phyloP scores from a whole-genome alignment of 768 basidiomycete species.

The Podaxis mareebaensis region DNA sequence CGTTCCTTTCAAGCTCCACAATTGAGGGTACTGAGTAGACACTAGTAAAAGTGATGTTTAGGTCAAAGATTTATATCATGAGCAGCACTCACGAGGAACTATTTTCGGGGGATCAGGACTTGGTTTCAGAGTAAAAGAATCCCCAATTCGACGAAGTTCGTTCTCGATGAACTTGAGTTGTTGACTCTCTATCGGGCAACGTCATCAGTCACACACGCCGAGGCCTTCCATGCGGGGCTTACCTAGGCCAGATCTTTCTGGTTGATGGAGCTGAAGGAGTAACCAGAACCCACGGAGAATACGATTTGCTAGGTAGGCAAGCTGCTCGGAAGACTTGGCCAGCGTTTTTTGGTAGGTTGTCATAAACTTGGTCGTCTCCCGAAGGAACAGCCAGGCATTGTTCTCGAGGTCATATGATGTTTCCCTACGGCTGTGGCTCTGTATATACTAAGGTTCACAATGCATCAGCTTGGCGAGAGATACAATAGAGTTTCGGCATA shows the following conservation, averaged over 20 bases:
- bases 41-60: background rate
- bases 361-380: background rate
- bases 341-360: background rate
- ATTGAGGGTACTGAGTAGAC: background rate
- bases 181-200: background rate
- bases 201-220: background rate
- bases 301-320: background rate
- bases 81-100: background rate
- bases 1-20: background rate
- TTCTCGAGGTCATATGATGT: constrained; percentile 3
- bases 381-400: constrained; percentile 1
- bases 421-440: background rate
- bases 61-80: too few relatives aligned
- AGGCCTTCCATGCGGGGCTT: background rate
- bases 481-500: background rate
- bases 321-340: background rate
- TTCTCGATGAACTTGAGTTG: background rate
- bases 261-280: constrained; percentile 2
- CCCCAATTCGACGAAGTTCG: background rate
- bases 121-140: background rate
- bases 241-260: background rate
- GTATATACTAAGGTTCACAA: background rate
- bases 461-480: background rate
- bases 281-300: constrained; percentile 3
- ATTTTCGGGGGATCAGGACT: background rate